Percentiles rank a stretch among this genome's conserved stretches.
These are phyloP conservation scores for Copromyces sp. DNA, from an alignment of 495 filamentous ascomycete genomes.

Conservation along the genomic window DNA sequence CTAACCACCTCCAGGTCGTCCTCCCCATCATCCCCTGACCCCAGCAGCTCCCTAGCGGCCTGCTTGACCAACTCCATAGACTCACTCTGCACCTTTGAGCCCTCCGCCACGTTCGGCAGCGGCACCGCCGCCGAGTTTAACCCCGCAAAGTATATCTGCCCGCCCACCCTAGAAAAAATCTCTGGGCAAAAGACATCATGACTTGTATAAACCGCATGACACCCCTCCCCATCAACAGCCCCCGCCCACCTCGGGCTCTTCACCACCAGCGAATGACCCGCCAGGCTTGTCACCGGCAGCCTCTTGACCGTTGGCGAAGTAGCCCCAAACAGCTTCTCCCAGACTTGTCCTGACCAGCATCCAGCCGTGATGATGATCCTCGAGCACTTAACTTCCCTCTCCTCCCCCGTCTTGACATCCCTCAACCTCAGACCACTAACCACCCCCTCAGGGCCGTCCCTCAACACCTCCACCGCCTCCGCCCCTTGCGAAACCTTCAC, in stretches of 20 bases:
- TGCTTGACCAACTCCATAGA: slow-evolving; percentile 43
- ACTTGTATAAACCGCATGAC: slow-evolving; percentile 64
- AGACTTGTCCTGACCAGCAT: slow-evolving; percentile 57
- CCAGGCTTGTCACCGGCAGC: slow-evolving; percentile 46
- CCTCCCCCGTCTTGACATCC: slow-evolving; percentile 33
- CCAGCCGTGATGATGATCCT: slow-evolving; percentile 57
- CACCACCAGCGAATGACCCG: slow-evolving; percentile 62
- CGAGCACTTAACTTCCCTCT: slow-evolving; percentile 45
- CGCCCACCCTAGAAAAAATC: slow-evolving; percentile 55
- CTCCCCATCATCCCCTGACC: slow-evolving; percentile 19
- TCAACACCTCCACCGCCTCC: slow-evolving; percentile 41
- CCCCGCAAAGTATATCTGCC: slow-evolving; percentile 65
- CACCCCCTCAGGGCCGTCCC: slow-evolving; percentile 29
- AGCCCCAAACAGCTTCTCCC: slow-evolving; percentile 51
- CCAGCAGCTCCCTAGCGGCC: slow-evolving; percentile 48
- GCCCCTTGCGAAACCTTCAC: slow-evolving; percentile 59
- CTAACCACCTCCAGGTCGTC: slow-evolving; percentile 53
- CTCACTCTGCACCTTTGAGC: slow-evolving; percentile 31
- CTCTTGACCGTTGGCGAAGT: slow-evolving; percentile 30
- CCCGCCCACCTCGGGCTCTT: slow-evolving; percentile 47
- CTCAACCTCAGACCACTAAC: slow-evolving; percentile 39
- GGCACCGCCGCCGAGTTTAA: slow-evolving; percentile 50
- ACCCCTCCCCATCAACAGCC: slow-evolving; percentile 27
- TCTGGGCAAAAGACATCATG: slow-evolving; percentile 56
- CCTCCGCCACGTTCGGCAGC: slow-evolving; percentile 45